A percentile compares a stretch with the other conserved stretches of the same genome.
Conservation (phyloP, 2,329 filamentous ascomycete genomes). For the Exophiala sp. region DNA sequence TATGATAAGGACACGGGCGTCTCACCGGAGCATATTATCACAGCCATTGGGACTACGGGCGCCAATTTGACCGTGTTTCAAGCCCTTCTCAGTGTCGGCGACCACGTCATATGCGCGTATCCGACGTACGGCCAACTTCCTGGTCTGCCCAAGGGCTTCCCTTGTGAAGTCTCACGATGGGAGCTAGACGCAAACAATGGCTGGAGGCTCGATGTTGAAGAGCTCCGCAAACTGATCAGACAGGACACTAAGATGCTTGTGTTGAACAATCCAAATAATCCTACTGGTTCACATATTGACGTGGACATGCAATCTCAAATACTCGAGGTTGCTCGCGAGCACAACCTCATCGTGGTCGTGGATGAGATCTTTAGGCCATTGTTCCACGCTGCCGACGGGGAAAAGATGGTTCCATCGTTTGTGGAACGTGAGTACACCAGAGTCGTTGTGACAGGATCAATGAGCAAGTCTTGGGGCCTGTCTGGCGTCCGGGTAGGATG, state of each 20-base stretch:
- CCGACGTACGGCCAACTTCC: constrained; percentile 87
- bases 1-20: constrained; percentile 23
- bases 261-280: constrained; percentile 77
- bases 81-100: constrained; percentile 63
- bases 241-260: constrained; percentile 55
- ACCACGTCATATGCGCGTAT: constrained; percentile 83
- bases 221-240: constrained; percentile 60
- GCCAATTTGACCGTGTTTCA: constrained; percentile 78
- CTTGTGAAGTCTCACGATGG: constrained; percentile 76
- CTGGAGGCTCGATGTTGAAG: constrained; percentile 64
- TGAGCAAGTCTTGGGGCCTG: constrained; percentile 82
- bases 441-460: constrained; percentile 70
- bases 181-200: constrained; percentile 60
- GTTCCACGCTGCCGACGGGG: constrained; percentile 61
- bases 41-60: constrained; percentile 75
- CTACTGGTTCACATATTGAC: constrained; percentile 68
- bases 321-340: constrained; percentile 59
- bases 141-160: constrained; percentile 67
- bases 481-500: constrained; percentile 81
- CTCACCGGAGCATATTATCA: constrained; percentile 64
- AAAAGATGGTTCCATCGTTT: constrained; percentile 37
- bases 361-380: constrained; percentile 86
- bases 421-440: constrained; percentile 58
- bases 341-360: constrained; percentile 64
- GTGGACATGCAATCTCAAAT: constrained; percentile 59